phyloP scores from a whole-genome alignment of 306 rosid genomes.

The Quercus engelmannii region DNA sequence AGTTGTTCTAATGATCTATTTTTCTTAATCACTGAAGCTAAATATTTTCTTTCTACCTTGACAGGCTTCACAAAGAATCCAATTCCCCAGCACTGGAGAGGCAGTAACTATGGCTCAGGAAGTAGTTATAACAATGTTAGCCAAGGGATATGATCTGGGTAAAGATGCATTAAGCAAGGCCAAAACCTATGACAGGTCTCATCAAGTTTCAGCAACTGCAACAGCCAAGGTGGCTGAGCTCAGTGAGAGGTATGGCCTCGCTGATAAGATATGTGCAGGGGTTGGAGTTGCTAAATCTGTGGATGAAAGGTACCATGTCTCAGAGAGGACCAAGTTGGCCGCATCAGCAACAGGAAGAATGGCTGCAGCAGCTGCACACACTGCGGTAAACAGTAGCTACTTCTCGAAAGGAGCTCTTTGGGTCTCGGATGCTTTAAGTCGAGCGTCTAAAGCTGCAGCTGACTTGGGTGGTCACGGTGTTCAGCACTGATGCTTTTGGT shows the following conservation, averaged over 20 bases:
- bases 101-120: conserved; percentile 73
- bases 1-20: not conserved
- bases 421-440: conserved; percentile 63
- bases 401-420: conserved; percentile 82
- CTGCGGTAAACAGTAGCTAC: conserved; percentile 67
- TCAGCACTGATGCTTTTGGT: conserved; percentile 30
- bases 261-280: conserved; percentile 61
- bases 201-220: conserved; percentile 69
- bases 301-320: conserved; percentile 68
- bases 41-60: not conserved
- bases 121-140: conserved; percentile 78
- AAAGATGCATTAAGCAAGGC: conserved; percentile 77
- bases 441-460: conserved; percentile 66
- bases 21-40: not conserved
- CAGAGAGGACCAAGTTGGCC: conserved; percentile 62
- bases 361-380: conserved; percentile 65
- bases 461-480: conserved; percentile 60
- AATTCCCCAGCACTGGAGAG: conserved; percentile 68
- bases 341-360: conserved; percentile 72
- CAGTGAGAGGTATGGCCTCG: conserved; percentile 67
- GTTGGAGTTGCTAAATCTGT: conserved; percentile 53
- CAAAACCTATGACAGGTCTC: conserved; percentile 67
- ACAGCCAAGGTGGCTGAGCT: conserved; percentile 72
- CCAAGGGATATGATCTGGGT: conserved; percentile 73
- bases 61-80: conserved; percentile 39